Conservation (phyloP, 345 rosid species). For the Trapa bicornis region DNA sequence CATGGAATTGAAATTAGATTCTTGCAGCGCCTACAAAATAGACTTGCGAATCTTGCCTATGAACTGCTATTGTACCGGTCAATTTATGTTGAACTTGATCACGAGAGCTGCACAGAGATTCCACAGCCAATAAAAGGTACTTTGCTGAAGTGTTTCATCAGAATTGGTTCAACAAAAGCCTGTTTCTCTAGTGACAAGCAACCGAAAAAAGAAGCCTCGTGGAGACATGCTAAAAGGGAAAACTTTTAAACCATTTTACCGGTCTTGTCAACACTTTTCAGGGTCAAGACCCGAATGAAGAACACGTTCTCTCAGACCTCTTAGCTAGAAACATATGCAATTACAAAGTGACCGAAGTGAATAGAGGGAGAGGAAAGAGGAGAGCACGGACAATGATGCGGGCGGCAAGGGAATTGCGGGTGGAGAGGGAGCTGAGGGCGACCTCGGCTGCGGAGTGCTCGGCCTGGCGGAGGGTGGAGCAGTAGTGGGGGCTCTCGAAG, state of each 20-base stretch:
- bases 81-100: background rate
- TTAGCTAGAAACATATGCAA: too few species aligned
- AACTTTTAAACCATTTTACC: too few species aligned
- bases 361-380: background rate
- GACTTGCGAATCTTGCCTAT: too few species aligned
- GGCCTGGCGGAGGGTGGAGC: slow-evolving; percentile 98
- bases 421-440: slow-evolving; percentile 81
- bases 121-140: background rate
- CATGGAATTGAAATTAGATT: background rate
- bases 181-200: background rate
- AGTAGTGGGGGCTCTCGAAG: slow-evolving; percentile 88
- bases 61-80: background rate
- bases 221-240: too few species aligned
- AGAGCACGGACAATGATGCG: slow-evolving; percentile 63
- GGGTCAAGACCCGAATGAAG: too few species aligned
- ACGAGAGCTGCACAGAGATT: background rate
- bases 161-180: background rate
- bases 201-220: background rate
- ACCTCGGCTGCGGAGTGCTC: slow-evolving; percentile 99
- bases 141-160: too few species aligned
- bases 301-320: too few species aligned
- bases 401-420: slow-evolving; percentile 92
- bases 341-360: background rate
- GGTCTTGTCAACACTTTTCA: too few species aligned
- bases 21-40: background rate